A percentile compares a stretch with the other conserved stretches of the same genome.
These are phyloP conservation scores for Quercus parvula DNA, from an alignment of 306 rosid species.

Conservation along the genomic window DNA sequence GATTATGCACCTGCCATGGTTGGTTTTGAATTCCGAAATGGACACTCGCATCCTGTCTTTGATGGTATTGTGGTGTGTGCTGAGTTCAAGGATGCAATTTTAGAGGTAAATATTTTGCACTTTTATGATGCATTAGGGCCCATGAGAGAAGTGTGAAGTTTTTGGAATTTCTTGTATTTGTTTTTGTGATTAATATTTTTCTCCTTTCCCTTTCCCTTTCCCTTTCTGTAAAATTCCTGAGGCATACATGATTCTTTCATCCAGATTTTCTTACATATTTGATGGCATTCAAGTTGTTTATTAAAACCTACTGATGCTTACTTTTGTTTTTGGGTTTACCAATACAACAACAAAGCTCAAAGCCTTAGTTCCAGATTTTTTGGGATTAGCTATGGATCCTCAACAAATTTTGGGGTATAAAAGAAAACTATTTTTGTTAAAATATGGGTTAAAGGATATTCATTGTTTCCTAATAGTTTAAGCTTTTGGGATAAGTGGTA, in stretches of 20 bases:
- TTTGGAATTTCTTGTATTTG: not conserved
- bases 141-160: not conserved
- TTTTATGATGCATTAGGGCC: not conserved
- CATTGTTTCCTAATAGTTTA: no score
- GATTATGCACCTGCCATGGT: conserved; percentile 97
- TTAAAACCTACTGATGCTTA: not conserved
- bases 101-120: conserved; percentile 54
- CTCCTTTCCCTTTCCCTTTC: not conserved
- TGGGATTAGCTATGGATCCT: no score
- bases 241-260: not conserved
- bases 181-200: not conserved
- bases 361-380: no score
- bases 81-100: conserved; percentile 72
- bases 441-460: no score
- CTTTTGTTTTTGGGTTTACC: not conserved
- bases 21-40: conserved; percentile 85
- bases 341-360: no score
- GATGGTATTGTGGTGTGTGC: conserved; percentile 94
- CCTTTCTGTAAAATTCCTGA: not conserved
- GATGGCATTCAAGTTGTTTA: not conserved
- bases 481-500: no score
- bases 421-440: no score
- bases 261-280: not conserved
- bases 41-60: conserved; percentile 77
- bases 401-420: no score